A percentile compares a stretch with the other conserved stretches of the same genome.
phyloP scores from a whole-genome alignment of 345 rosid genomes.

The Nasturtium officinale region DNA sequence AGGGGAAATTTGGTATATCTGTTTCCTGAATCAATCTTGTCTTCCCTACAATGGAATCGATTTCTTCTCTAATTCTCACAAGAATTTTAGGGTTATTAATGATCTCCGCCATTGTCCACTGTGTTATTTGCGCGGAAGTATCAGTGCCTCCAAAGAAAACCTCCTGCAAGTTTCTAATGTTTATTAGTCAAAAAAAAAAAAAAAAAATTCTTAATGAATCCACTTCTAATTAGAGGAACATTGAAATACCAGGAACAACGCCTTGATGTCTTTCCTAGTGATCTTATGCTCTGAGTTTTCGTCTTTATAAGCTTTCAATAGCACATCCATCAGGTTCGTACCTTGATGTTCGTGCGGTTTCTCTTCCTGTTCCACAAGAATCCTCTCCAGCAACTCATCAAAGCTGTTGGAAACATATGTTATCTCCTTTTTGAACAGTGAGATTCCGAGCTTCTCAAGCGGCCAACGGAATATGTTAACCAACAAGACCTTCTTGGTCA shows the following conservation, averaged over 20 bases:
- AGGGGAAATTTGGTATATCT: conserved; percentile 52
- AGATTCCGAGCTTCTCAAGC: neutral
- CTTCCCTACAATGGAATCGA: conserved; percentile 48
- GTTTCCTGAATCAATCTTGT: conserved; percentile 56
- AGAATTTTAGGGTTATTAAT: conserved; percentile 53
- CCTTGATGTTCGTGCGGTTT: neutral
- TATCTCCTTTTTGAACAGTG: conserved; percentile 1
- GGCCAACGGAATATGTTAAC: neutral
- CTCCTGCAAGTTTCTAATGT: conserved; percentile 1
- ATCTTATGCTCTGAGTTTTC: conserved; percentile 27
- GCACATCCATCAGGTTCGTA: neutral
- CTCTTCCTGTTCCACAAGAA: conserved; percentile 1
- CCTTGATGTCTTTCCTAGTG: conserved; percentile 31
- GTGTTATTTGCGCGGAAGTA: conserved; percentile 35
- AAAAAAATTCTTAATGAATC: neutral
- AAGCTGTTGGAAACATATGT: neutral
- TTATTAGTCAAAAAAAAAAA: neutral
- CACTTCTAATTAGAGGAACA: neutral
- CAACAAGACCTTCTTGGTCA: neutral
- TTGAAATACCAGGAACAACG: conserved; percentile 9
- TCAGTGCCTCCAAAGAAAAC: conserved; percentile 15
- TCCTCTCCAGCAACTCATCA: neutral
- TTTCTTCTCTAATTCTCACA: conserved; percentile 58
- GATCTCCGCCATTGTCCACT: conserved; percentile 67
- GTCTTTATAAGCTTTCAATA: conserved; percentile 8